A percentile compares a stretch with the other conserved stretches of the same genome.
Evolutionary conservation across 2,329 filamentous ascomycete genomes (phyloP).

Genomic region (Aspergillus jensenii): DNA sequence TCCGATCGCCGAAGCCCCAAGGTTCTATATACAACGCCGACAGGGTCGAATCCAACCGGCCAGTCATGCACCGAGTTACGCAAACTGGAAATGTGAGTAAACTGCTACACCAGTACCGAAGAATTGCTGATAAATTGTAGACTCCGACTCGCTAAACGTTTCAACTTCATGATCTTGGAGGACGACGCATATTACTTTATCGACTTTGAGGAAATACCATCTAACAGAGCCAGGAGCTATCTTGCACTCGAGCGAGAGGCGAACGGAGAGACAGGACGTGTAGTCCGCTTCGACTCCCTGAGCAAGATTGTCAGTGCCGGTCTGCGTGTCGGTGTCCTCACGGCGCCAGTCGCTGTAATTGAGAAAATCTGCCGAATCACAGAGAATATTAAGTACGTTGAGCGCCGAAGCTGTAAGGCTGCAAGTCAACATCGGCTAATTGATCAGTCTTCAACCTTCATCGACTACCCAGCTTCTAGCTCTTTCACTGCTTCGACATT

Average conservation of each 20-base stretch:
- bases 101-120: too few relatives aligned
- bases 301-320: constrained; percentile 7
- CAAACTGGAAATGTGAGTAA: constrained; percentile 1
- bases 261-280: constrained; percentile 7
- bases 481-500: not conserved
- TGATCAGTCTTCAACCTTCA: not conserved
- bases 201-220: not conserved
- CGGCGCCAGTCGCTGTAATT: not conserved
- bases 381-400: not conserved
- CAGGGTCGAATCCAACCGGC: constrained; percentile 8
- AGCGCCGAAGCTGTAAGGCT: too few relatives aligned
- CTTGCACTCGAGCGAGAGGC: not conserved
- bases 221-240: not conserved
- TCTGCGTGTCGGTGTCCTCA: constrained; percentile 3
- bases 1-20: not conserved
- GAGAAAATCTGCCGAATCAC: not conserved
- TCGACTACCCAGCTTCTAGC: not conserved
- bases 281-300: constrained; percentile 6
- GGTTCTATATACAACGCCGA: constrained; percentile 6
- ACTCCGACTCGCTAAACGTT: not conserved
- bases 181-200: not conserved
- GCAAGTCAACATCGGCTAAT: not conserved
- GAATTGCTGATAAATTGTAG: not conserved
- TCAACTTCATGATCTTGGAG: not conserved
- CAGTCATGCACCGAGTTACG: constrained; percentile 7